Evolutionary conservation across 345 rosid species (phyloP), one percentile per base, ranked within the genome.

Genomic region (Hirschfeldia incana): DNA sequence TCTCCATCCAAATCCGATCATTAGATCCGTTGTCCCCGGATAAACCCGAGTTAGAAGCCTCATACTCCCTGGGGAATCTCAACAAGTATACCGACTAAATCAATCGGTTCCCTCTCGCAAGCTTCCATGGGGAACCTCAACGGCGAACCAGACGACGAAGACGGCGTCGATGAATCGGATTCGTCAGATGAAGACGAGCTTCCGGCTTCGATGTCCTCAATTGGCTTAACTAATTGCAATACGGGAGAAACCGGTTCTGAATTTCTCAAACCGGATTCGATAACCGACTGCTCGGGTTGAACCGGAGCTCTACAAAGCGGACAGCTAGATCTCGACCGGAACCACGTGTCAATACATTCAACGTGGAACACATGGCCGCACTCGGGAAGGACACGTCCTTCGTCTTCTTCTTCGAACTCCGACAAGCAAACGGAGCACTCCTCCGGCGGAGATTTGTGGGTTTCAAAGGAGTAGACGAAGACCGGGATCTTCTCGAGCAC

Each of bases 321-420:
- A 72, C 97, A 94, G 15, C 85, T 92, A 10, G 91, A 86, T 79
- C 90, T 93, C 11, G 92, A 85, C 51, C 74, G 76, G 67, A 94
- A 91, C 98, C 98, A 94, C 87, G 84, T 86, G 74, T 94, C 97
- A n/a, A 92, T 91, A 77, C 97, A 94, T 1, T 86, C 97, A 1
- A 83, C 87, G 34, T 94, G 98, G 70, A 94, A 94, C 59, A 83
- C 76, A 73, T 94, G 98, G 28, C 83, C 84, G 34, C 98, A 94
- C 32, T 78, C 78, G 21, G 97, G 95, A 70, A 94, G 78, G 53
- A 77, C 85, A 74, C 97, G 91, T 72, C 87, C 98, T 74, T 68
- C 76, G 69, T 94, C 98, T 7, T 86, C 83, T 61, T 89, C 84
- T 46, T 90, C 88, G 29, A 94, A 94, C 60, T 90, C 97, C 5